Conservation (phyloP, 192 early-diverging fungal genomes). For the Jimgerdemannia lactiflua region DNA sequence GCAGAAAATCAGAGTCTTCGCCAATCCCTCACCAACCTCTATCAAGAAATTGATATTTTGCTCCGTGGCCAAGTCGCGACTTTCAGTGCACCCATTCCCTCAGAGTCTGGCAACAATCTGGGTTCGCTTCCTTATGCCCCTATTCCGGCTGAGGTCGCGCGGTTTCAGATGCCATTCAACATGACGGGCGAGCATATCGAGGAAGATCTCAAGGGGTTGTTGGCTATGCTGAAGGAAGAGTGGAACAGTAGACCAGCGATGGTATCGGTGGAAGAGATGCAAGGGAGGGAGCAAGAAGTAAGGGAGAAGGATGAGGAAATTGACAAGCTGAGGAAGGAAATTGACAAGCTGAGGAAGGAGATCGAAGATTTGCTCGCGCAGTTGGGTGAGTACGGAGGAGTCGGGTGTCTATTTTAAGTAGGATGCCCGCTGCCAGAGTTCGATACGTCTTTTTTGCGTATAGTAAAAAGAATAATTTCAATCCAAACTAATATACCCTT, state of each 20-base stretch:
- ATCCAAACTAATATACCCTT: background rate
- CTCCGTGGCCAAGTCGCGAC: constrained; percentile 9
- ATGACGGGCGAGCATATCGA: constrained; percentile 1
- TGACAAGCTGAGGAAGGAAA: constrained; percentile 32
- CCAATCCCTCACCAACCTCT: constrained; percentile 27
- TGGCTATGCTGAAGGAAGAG: constrained; percentile 38
- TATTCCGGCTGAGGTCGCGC: constrained; percentile 20
- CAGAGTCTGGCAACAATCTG: constrained; percentile 16
- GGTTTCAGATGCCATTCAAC: constrained; percentile 6
- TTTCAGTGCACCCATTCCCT: constrained; percentile 6
- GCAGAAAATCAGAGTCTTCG: constrained; percentile 37
- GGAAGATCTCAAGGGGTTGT: constrained; percentile 11
- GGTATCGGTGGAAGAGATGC: constrained; percentile 18
- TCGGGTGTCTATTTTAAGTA: constrained; percentile 14
- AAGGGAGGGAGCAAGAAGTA: constrained; percentile 25
- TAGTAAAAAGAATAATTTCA: too few species aligned
- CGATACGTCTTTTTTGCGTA: too few species aligned
- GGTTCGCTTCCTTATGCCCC: constrained; percentile 7
- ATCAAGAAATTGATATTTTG: constrained; percentile 8
- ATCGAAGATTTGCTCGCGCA: constrained; percentile 21
- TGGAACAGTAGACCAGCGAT: constrained; percentile 24
- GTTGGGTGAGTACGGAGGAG: constrained; percentile 14
- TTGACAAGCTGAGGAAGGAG: constrained; percentile 31
- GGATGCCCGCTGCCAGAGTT: background rate
- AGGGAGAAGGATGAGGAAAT: constrained; percentile 49